A percentile compares a stretch with the other conserved stretches of the same genome.
phyloP scores from a whole-genome alignment of 2,329 filamentous ascomycete genomes.

The Fusarium marasasianum region DNA sequence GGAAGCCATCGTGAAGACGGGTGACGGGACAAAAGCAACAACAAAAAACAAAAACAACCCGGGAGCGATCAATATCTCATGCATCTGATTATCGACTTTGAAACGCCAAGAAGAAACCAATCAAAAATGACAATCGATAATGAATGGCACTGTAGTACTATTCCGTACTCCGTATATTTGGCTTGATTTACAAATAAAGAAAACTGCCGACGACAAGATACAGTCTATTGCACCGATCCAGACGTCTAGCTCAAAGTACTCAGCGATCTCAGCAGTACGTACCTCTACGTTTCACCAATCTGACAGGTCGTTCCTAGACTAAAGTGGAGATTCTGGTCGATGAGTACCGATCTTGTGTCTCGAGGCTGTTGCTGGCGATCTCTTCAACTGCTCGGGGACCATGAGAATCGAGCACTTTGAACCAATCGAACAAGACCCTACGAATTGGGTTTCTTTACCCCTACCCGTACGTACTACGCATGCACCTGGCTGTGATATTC shows the following conservation, averaged over 20 bases:
- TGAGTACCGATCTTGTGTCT: conserved; percentile 35
- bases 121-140: neutral
- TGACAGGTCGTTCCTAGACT: neutral
- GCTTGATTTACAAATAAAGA: neutral
- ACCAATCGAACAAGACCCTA: conserved; percentile 9
- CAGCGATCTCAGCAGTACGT: conserved; percentile 15
- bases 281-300: conserved; percentile 6
- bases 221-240: conserved; percentile 23
- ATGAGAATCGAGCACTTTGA: conserved; percentile 24
- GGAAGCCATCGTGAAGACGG: neutral
- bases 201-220: conserved; percentile 6
- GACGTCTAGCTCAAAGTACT: neutral
- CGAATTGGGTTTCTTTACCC: neutral
- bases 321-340: conserved; percentile 21
- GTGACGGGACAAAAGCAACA: neutral
- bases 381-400: conserved; percentile 19
- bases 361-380: conserved; percentile 34
- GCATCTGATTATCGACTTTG: neutral
- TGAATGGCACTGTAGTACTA: neutral
- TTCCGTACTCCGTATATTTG: neutral
- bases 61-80: conserved; percentile 4
- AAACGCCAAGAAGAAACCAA: conserved; percentile 1
- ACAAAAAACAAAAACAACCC: neutral
- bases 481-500: conserved; percentile 8
- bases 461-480: neutral